phyloP scores from a whole-genome alignment of 768 basidiomycete species.

The Auricularia cornea region DNA sequence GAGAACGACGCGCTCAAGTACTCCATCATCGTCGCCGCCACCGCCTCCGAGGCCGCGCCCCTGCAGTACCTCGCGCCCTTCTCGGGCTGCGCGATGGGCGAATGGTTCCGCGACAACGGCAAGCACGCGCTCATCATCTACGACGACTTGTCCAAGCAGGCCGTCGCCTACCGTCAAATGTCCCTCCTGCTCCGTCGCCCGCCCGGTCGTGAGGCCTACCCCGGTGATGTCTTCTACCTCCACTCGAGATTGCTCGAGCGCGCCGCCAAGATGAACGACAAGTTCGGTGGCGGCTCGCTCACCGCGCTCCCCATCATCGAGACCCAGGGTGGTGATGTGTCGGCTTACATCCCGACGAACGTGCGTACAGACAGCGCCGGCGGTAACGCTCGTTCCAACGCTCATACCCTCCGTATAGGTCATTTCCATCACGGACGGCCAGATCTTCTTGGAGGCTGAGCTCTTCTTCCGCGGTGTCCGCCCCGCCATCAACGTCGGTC shows the following conservation, averaged over 20 bases:
- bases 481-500: slow-evolving; percentile 99
- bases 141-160: slow-evolving; percentile 99
- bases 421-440: slow-evolving; percentile 99
- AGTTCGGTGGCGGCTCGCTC: slow-evolving; percentile 96
- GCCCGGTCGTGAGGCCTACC: slow-evolving; percentile 99
- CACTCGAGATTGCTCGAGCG: slow-evolving; percentile 99
- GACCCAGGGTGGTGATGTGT: slow-evolving; percentile 99
- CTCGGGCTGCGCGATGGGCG: slow-evolving; percentile 99
- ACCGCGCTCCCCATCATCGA: slow-evolving; percentile 99
- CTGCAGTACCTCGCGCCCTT: slow-evolving; percentile 99
- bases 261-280: slow-evolving; percentile 99
- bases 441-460: slow-evolving; percentile 99
- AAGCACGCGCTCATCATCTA: slow-evolving; percentile 99
- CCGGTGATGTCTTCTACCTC: slow-evolving; percentile 99
- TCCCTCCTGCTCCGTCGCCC: slow-evolving; percentile 99
- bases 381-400: background rate
- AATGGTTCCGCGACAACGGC: slow-evolving; percentile 99
- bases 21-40: slow-evolving; percentile 98
- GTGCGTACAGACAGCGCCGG: slow-evolving; percentile 31
- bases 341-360: slow-evolving; percentile 95
- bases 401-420: slow-evolving; percentile 49
- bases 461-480: slow-evolving; percentile 99
- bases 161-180: slow-evolving; percentile 99
- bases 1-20: slow-evolving; percentile 99
- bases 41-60: slow-evolving; percentile 98